These are phyloP conservation scores for Fusarium anthophilum DNA, from an alignment of 2,329 filamentous ascomycete species.

Conservation along the genomic window DNA sequence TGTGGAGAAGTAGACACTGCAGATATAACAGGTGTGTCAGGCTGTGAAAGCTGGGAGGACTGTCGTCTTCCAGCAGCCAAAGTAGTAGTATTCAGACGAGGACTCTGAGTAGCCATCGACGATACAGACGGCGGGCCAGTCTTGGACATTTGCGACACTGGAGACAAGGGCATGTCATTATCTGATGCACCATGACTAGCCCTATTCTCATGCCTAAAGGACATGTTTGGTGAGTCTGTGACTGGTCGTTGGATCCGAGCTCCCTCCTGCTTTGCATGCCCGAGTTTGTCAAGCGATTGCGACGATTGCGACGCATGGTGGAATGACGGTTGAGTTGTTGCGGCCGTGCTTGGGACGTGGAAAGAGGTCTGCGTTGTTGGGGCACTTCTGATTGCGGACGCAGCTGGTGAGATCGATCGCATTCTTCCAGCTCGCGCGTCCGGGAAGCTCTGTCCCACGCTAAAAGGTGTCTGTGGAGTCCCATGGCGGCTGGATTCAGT, in stretches of 20 bases:
- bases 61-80: constrained; percentile 16
- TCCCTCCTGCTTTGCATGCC: constrained; percentile 11
- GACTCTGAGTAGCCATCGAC: constrained; percentile 40
- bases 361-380: constrained; percentile 24
- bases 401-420: constrained; percentile 28
- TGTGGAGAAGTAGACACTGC: constrained; percentile 23
- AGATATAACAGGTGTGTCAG: constrained; percentile 21
- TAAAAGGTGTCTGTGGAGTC: constrained; percentile 28
- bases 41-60: constrained; percentile 25
- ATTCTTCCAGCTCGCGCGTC: constrained; percentile 17
- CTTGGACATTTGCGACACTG: constrained; percentile 38
- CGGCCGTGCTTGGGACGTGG: constrained; percentile 29
- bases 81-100: constrained; percentile 29
- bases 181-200: constrained; percentile 1
- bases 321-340: constrained; percentile 20
- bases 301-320: constrained; percentile 21
- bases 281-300: constrained; percentile 36
- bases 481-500: constrained; percentile 10
- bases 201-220: constrained; percentile 17
- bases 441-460: constrained; percentile 4
- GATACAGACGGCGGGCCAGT: constrained; percentile 37
- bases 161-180: constrained; percentile 34
- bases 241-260: constrained; percentile 20
- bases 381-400: constrained; percentile 20
- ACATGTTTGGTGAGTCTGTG: constrained; percentile 28